Evolutionary conservation across 768 basidiomycete genomes (phyloP), one percentile per base, ranked within the genome.

Genomic region (Floccularia luteovirens): DNA sequence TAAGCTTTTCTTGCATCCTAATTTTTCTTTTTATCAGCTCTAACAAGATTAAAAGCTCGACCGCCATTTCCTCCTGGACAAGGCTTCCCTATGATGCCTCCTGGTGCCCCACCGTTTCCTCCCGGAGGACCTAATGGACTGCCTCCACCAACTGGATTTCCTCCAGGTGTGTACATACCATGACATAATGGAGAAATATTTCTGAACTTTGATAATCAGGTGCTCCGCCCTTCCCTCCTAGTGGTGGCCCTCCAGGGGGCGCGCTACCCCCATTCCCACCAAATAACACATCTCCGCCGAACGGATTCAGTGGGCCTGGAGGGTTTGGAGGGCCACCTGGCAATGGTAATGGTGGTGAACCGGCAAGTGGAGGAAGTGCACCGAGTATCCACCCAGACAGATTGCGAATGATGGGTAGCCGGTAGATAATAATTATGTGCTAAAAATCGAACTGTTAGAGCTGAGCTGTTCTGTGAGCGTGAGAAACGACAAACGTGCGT

Each of bases 361-460:
- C 56, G 3, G 55, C 59, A 19, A 41, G 58, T n/a, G 51, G 58
- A 33, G 58, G 62, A 22, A 57, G 56, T 14, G 72, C 72, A 14
- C 79, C 82, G 31, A 77, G 69, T n/a, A 89, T 90, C 48, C 88
- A 90, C 56, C 88, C 88, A 7, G 88, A 90, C 60, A 74, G 88
- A 43, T 50, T 86, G 58, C 71, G 85, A 43, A 89, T 90, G 87
- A 77, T 90, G 80, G 71, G 59, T 38, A 34, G 47, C 20, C 58
- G 56, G 37, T n/a, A n/a, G n/a, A n/a, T n/a, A n/a, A n/a, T n/a
- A n/a, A n/a, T n/a, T n/a, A n/a, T n/a, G n/a, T n/a, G n/a, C n/a
- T n/a, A n/a, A n/a, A n/a, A n/a, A n/a, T n/a, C n/a, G n/a, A n/a
- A n/a, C n/a, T n/a, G n/a, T n/a, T n/a, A n/a, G n/a, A n/a, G n/a